Base-by-base conservation (phyloP, 495 filamentous ascomycete species). In the Xylaria scruposa region DNA sequence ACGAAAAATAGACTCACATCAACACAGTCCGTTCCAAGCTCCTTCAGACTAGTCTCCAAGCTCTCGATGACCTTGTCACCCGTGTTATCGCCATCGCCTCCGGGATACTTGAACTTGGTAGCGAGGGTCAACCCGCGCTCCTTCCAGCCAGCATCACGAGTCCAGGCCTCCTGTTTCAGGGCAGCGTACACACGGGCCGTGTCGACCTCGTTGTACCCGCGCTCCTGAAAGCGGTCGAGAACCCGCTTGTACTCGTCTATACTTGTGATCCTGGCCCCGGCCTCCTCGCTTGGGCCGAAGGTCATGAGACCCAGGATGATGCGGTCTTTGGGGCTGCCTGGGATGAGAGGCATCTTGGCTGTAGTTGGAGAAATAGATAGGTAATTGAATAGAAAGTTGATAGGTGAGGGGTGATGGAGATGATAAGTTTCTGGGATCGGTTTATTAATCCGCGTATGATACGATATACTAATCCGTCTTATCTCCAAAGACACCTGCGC, bases 161-260 rank as follows among this genome's bases (percentile, higher is more conserved):
- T 97, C 76, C 91, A 97, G 17, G 89, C 90, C 80, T 98, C 95
- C 76, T 98, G 95, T 62, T 89, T 81, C 46, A 92, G 89, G 29
- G 81, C 89, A 33, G 92, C 80, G 77, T 98, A 98, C 44, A 88
- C 75, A 1, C 94, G 88, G 8, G 93, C 93, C 36, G 92, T 94
- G 78, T 96, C 93, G 53, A 95, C 81, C 77, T 96, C 93, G 72
- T 90, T 89, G 80, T 94, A 94, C 3, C 92, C 91, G 65, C 90
- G 88, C 49, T 86, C 82, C 78, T 94, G 90, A 76, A 95, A 87
- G 72, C 89, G 85, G 76, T 92, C 90, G 40, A 95, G 86, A 21
- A 87, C 86, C 67, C 83, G 83, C 76, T 86, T 90, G 83, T 86
- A 92, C 58, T 92, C 91, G 69, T 84, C 84, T 1, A 90, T 72